Base-by-base conservation (phyloP, 116 monocot species). In the Dioscorea cayenensis region DNA sequence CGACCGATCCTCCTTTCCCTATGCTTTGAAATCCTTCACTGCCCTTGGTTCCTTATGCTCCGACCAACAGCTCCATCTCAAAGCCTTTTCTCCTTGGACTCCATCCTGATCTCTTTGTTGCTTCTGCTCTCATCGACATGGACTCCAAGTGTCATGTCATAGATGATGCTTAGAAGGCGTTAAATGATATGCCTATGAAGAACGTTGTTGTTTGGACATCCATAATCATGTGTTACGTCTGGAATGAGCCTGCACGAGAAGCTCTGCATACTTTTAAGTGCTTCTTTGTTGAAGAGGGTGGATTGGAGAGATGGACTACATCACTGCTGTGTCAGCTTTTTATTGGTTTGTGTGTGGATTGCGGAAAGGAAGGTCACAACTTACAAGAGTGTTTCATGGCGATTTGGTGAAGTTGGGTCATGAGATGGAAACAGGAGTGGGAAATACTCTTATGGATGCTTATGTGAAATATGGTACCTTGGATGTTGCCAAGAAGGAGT, bases 61-160 rank as follows among this genome's bases (percentile, higher is more conserved):
- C 48, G 91, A 91, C 68, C 73, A 84, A 18, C 91, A 95, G 81
- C 83, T 95, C 66, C 95, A 95, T 38, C 81, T 91, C 51, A 83
- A 77, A 20, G 79, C 89, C 49, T 43, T 25, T 89, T 60, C 71
- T 67, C 50, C 73, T 82, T 52, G 91, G 95, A 6, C 79, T 89
- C 68, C 68, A 75, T 14, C 88, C 76, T 3, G 89, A 91, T 75
- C 78, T 85, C 49, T 95, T 91, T 77, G 71, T 91, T 20, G 73
- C 91, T 14, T 95, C 91, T 60, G 79, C 95, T 32, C 84, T 95
- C 36, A 63, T 91, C 65, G 71, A 89, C 73, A 84, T 95, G 86
- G 91, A 95, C 84, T 80, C 86, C 22, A 79, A 76, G 58, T 91
- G 88, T 59, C 25, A 59, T 23, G 48, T 60, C 21, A 76, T 78